Base-by-base conservation (phyloP, 176 grass and related monocot genomes). In the Pharus latifolius region DNA sequence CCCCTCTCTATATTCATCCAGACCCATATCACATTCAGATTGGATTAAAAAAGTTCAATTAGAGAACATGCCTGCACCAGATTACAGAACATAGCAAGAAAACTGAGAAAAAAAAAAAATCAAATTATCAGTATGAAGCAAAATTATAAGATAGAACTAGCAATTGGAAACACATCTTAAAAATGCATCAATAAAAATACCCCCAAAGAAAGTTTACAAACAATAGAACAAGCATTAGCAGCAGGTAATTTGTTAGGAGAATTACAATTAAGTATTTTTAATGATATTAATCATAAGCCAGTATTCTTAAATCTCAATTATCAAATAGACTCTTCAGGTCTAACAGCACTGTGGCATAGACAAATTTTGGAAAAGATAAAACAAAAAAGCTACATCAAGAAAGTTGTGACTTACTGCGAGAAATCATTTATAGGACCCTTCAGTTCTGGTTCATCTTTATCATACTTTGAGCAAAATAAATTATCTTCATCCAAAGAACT, bases 371-470 rank as follows among this genome's bases (percentile, higher is more conserved):
- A n/a, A n/a, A n/a, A 14, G 6, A 72, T 65, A 45, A 76, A 81
- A 40, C 11, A 28, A 41, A 46, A n/a, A n/a, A n/a, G n/a, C 25
- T 70, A 17, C 6, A 20, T 63, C 22, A 44, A 76, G 13, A 40
- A 74, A 56, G 23, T 24, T 73, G 76, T 20, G 58, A 73, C 93
- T 89, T 92, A 97, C 93, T 92, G 85, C 65, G 73, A 75, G 30
- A 78, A 73, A 69, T 92, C 83, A 64, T 80, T 87, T 87, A 97
- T 87, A 70, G 78, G 83, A 75, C 81, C 89, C 82, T 87, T 97
- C 58, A 92, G 61, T 75, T 97, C 93, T 34, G 93, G 86, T 23
- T 82, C 66, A 29, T 89, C 89, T 65, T 97, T 97, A 83, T 87
- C 80, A 65, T 92, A 97, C 65, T 90, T 97, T 62, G 70, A 82